A percentile compares a stretch with the other conserved stretches of the same genome.
Conservation (phyloP, 495 filamentous ascomycete species). For the Glarea lozoyensis region DNA sequence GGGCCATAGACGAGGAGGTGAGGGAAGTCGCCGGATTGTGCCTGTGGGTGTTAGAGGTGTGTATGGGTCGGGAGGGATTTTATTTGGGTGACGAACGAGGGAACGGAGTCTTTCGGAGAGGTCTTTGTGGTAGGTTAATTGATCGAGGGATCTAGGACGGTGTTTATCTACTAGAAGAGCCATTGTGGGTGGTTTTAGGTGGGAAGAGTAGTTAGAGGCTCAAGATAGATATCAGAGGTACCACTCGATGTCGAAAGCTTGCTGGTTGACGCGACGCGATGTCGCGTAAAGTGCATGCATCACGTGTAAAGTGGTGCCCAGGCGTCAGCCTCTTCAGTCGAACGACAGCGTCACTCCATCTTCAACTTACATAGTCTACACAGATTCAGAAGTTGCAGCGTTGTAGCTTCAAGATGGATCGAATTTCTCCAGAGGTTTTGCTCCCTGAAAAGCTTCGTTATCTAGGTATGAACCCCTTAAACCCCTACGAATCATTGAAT, state of each 20-base stretch:
- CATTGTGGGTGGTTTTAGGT: slow-evolving; percentile 26
- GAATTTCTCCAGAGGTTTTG: too few relatives aligned
- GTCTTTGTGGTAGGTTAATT: slow-evolving; percentile 79
- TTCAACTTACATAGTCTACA: too few relatives aligned
- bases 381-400: too few relatives aligned
- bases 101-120: slow-evolving; percentile 82
- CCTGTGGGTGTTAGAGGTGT: slow-evolving; percentile 40
- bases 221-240: too few relatives aligned
- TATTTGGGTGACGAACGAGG: slow-evolving; percentile 43
- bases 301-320: too few relatives aligned
- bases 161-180: slow-evolving; percentile 89
- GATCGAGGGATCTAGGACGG: slow-evolving; percentile 79
- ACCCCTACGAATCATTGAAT: not conserved
- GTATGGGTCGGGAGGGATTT: slow-evolving; percentile 2
- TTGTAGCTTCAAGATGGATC: too few relatives aligned
- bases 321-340: too few relatives aligned
- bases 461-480: not conserved
- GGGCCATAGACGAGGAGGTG: slow-evolving; percentile 95
- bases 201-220: too few relatives aligned
- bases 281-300: too few relatives aligned
- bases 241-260: too few relatives aligned
- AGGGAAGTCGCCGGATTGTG: slow-evolving; percentile 92
- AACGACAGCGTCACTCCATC: too few relatives aligned
- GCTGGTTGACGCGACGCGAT: too few relatives aligned
- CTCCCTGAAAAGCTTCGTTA: not conserved